These are phyloP conservation scores for Pythium rhizo-oryzae DNA, from an alignment of 352 stramenopile genomes.

Conservation along the genomic window DNA sequence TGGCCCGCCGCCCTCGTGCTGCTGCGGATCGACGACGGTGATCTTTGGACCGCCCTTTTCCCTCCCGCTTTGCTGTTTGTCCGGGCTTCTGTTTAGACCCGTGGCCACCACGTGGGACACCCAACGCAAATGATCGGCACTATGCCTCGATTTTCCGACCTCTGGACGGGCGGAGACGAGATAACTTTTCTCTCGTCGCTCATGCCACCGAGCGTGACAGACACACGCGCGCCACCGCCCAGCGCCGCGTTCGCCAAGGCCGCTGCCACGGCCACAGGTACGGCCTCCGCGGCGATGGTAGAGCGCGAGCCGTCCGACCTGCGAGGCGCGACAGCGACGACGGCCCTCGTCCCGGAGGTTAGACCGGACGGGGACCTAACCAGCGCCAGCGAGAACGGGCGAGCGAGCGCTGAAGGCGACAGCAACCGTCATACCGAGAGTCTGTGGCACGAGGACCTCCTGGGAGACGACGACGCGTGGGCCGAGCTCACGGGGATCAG, in stretches of 20 bases:
- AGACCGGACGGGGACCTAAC: neutral
- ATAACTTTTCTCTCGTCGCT: constrained; percentile 12
- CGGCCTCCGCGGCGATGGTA: neutral
- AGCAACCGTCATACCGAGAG: neutral
- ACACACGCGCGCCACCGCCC: constrained; percentile 2
- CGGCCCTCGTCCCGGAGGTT: neutral
- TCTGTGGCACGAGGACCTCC: constrained; percentile 21
- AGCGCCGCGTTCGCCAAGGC: constrained; percentile 7
- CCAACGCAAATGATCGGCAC: constrained; percentile 16
- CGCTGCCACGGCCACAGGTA: neutral
- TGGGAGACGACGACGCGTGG: constrained; percentile 14
- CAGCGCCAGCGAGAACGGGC: neutral
- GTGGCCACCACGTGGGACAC: neutral
- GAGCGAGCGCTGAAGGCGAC: neutral
- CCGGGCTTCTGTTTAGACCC: neutral
- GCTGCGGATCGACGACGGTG: constrained; percentile 6
- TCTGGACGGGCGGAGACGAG: constrained; percentile 25
- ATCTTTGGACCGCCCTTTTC: neutral
- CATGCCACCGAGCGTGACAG: constrained; percentile 20
- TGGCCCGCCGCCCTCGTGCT: too few species aligned
- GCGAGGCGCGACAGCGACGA: neutral
- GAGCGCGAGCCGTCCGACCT: neutral
- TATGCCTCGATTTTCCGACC: constrained; percentile 31
- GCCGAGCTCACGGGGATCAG: constrained; percentile 1
- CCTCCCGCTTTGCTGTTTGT: neutral